phyloP scores from a whole-genome alignment of 495 filamentous ascomycete species.

The Penicillium cosmopolitanum region DNA sequence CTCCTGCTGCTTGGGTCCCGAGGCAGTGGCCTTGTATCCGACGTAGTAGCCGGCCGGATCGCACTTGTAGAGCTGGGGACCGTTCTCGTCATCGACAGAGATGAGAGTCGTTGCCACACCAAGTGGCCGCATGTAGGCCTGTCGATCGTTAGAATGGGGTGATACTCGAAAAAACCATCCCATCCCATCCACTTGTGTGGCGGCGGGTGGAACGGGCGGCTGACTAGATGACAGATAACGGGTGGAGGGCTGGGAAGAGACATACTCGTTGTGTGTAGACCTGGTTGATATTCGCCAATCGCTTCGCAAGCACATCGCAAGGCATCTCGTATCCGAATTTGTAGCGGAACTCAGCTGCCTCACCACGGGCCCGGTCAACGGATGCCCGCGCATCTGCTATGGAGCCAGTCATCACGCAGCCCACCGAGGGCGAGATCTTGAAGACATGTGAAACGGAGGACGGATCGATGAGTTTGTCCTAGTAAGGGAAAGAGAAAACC shows the following conservation, averaged over 20 bases:
- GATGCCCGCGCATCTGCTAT: conserved; percentile 96
- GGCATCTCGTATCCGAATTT: conserved; percentile 99
- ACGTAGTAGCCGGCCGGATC: conserved; percentile 97
- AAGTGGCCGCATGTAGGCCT: conserved; percentile 98
- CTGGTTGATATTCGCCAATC: conserved; percentile 97
- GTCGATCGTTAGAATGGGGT: conserved; percentile 17
- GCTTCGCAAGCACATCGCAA: conserved; percentile 92
- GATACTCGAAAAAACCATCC: not conserved
- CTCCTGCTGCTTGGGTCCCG: conserved; percentile 97
- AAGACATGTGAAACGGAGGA: conserved; percentile 97
- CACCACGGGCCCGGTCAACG: conserved; percentile 87
- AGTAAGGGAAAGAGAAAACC: conserved; percentile 2
- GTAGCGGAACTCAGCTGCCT: conserved; percentile 97
- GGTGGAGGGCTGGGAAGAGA: conserved; percentile 3
- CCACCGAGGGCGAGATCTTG: conserved; percentile 92
- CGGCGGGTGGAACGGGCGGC: not conserved
- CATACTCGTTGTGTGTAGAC: conserved; percentile 96
- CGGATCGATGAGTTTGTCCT: conserved; percentile 99
- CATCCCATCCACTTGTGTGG: not conserved
- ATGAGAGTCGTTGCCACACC: conserved; percentile 94
- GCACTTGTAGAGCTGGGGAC: conserved; percentile 97
- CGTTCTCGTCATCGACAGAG: conserved; percentile 88
- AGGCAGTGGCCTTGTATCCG: conserved; percentile 96
- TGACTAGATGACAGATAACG: conserved; percentile 4
- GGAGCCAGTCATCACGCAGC: conserved; percentile 97